These are phyloP conservation scores for Fomitopsis serialis DNA, from an alignment of 768 basidiomycete genomes.

Conservation along the genomic window DNA sequence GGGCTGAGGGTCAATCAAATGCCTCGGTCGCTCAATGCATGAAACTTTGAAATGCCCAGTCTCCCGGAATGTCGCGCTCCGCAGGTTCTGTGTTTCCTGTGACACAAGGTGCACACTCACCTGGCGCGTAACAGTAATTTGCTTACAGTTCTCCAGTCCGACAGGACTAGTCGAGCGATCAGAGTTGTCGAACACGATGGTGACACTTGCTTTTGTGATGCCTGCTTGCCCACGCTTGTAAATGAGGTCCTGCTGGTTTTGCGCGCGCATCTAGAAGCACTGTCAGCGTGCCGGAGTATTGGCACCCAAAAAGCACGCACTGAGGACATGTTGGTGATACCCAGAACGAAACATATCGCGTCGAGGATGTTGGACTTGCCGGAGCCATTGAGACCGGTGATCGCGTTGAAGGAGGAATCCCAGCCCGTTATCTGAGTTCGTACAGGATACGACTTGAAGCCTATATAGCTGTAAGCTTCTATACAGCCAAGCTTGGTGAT, in stretches of 20 bases:
- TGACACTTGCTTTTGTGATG: constrained; percentile 94
- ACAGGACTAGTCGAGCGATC: constrained; percentile 80
- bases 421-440: constrained; percentile 94
- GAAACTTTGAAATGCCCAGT: too few relatives aligned
- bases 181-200: constrained; percentile 98
- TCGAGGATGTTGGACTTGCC: constrained; percentile 99
- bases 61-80: too few relatives aligned
- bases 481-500: background rate
- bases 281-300: background rate
- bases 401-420: constrained; percentile 98
- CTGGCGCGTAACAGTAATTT: constrained; percentile 97
- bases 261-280: constrained; percentile 72
- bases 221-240: constrained; percentile 99
- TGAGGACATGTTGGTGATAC: constrained; percentile 94
- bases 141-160: constrained; percentile 72
- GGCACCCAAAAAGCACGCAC: constrained; percentile 36
- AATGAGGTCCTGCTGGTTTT: constrained; percentile 95
- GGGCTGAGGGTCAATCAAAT: too few relatives aligned
- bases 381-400: constrained; percentile 92
- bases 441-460: constrained; percentile 98
- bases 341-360: constrained; percentile 97
- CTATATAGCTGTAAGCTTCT: constrained; percentile 31
- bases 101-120: constrained; percentile 32
- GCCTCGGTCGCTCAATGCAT: too few relatives aligned
- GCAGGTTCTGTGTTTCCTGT: too few relatives aligned